Conservation (phyloP, 2,329 filamentous ascomycete species). For the Orbilia blumenaviensis region DNA sequence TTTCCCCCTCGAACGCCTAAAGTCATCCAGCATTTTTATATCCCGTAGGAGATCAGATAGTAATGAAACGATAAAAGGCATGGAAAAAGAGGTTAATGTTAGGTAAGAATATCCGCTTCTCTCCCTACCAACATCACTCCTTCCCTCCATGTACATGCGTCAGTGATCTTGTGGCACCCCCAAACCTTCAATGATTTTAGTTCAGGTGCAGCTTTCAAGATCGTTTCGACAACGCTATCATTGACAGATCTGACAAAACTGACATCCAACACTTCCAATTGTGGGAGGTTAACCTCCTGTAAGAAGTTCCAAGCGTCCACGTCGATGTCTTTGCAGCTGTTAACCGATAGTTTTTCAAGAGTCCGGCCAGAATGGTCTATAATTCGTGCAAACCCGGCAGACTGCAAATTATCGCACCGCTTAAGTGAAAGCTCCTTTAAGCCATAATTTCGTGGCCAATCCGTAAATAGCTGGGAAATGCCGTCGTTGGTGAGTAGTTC, state of each 20-base stretch:
- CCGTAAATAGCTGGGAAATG: conserved; percentile 53
- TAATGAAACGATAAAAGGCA: not conserved
- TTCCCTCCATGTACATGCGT: conserved; percentile 20
- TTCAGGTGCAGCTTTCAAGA: conserved; percentile 47
- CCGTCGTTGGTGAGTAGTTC: conserved; percentile 55
- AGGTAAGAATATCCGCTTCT: conserved; percentile 49
- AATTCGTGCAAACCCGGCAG: conserved; percentile 47
- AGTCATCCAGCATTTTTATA: no score
- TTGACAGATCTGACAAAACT: conserved; percentile 56
- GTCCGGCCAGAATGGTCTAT: conserved; percentile 54
- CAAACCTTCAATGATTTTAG: conserved; percentile 55
- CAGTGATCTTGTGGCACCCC: conserved; percentile 61
- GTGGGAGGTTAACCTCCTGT: conserved; percentile 21
- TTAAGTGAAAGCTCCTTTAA: conserved; percentile 48
- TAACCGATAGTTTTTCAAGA: conserved; percentile 55
- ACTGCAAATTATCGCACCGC: conserved; percentile 44
- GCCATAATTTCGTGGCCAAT: conserved; percentile 55
- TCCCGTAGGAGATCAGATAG: no score
- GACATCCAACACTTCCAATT: conserved; percentile 55
- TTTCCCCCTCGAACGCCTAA: not conserved
- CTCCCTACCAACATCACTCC: conserved; percentile 45
- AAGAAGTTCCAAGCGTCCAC: conserved; percentile 45
- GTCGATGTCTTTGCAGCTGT: conserved; percentile 53
- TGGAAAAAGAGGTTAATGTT: not conserved
- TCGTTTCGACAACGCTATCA: conserved; percentile 54